Percentiles rank a stretch among this genome's conserved stretches.
These are phyloP conservation scores for Sparassis latifolia DNA, from an alignment of 1,284 basidiomycete species.

Conservation along the genomic window DNA sequence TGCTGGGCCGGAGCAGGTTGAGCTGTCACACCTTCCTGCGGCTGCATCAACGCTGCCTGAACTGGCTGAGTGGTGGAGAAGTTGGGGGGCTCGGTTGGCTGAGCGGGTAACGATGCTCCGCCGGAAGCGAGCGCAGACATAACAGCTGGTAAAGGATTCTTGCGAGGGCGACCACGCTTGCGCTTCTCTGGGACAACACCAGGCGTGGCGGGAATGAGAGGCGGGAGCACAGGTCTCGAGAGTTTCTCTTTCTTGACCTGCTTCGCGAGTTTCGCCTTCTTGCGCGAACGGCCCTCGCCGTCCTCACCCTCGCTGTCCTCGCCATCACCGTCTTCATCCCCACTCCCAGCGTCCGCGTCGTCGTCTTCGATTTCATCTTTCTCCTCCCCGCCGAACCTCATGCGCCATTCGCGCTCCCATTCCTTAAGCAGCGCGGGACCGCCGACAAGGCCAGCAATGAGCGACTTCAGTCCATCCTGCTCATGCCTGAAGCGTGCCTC, in stretches of 20 bases:
- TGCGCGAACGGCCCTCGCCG: slow-evolving; percentile 46
- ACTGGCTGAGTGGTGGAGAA: slow-evolving; percentile 13
- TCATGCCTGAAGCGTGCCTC: slow-evolving; percentile 66
- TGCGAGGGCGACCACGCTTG: slow-evolving; percentile 72
- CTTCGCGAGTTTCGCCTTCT: slow-evolving; percentile 43
- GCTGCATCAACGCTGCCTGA: slow-evolving; percentile 12
- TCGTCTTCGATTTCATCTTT: slow-evolving; percentile 57
- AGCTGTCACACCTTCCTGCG: slow-evolving; percentile 10
- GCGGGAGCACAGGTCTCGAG: slow-evolving; percentile 25
- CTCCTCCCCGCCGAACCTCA: slow-evolving; percentile 67
- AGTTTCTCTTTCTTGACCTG: slow-evolving; percentile 32
- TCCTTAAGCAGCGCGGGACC: slow-evolving; percentile 61
- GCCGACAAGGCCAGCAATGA: slow-evolving; percentile 63
- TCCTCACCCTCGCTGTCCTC: slow-evolving; percentile 54
- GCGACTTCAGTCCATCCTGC: slow-evolving; percentile 61
- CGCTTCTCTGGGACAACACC: slow-evolving; percentile 58
- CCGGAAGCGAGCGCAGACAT: slow-evolving; percentile 7
- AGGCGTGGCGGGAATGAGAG: slow-evolving; percentile 21
- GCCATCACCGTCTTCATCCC: slow-evolving; percentile 49
- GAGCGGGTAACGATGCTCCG: slow-evolving; percentile 7
- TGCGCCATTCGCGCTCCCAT: slow-evolving; percentile 71
- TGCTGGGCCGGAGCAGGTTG: slow-evolving; percentile 38
- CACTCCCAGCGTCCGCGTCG: slow-evolving; percentile 33
- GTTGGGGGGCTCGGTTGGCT: slow-evolving; percentile 7
- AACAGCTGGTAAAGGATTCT: slow-evolving; percentile 33